Conservation (phyloP, 2,329 filamentous ascomycete species). For the Penicillium decumbens region DNA sequence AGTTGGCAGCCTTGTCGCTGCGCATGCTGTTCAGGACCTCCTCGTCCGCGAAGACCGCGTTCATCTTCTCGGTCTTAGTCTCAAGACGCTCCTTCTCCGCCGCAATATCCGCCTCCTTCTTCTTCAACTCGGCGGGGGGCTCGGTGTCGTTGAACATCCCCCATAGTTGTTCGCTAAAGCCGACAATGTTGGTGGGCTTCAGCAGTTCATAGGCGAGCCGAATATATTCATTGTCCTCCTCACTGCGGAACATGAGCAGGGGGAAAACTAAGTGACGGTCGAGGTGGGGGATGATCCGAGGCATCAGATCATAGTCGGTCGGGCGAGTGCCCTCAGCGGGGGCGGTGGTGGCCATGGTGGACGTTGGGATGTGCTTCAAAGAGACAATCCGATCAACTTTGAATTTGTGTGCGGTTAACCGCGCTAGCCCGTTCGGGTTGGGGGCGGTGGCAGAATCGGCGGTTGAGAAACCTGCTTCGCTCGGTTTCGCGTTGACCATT, state of each 20-base stretch:
- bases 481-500: slow-evolving; percentile 7
- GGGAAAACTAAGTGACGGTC: slow-evolving; percentile 96
- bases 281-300: slow-evolving; percentile 84
- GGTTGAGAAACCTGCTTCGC: slow-evolving; percentile 22
- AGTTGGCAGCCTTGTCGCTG: slow-evolving; percentile 96
- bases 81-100: slow-evolving; percentile 76
- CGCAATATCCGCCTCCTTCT: slow-evolving; percentile 85
- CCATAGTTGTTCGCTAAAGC: slow-evolving; percentile 90
- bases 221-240: slow-evolving; percentile 72
- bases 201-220: slow-evolving; percentile 89
- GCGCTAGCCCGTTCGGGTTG: slow-evolving; percentile 29
- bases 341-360: slow-evolving; percentile 51
- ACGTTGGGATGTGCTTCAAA: slow-evolving; percentile 14
- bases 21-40: slow-evolving; percentile 86
- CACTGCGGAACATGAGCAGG: slow-evolving; percentile 86
- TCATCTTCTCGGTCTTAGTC: slow-evolving; percentile 83
- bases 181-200: slow-evolving; percentile 97
- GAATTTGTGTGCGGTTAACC: slow-evolving; percentile 28
- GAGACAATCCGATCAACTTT: slow-evolving; percentile 23
- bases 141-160: slow-evolving; percentile 79
- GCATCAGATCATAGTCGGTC: slow-evolving; percentile 68
- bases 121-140: slow-evolving; percentile 77
- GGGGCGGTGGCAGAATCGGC: slow-evolving; percentile 23
- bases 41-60: slow-evolving; percentile 77
- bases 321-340: slow-evolving; percentile 49